Conservation (phyloP, 305 asterid species). For the Stenogyne calaminthoides region DNA sequence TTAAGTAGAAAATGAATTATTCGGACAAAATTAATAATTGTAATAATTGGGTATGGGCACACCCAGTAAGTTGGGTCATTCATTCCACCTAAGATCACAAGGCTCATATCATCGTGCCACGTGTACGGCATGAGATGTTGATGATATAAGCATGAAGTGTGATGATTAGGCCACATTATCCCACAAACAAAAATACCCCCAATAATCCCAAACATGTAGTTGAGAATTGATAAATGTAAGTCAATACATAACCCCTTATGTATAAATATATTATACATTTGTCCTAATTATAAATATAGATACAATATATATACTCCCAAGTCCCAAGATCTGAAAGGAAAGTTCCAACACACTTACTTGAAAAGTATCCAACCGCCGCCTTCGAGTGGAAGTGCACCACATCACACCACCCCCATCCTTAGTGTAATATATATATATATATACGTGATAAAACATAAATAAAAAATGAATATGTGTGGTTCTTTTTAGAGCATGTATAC, state of each 20-base stretch:
- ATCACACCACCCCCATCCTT: too few relatives aligned
- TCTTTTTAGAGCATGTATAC: too few relatives aligned
- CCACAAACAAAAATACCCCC: conserved; percentile 12
- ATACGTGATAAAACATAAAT: too few relatives aligned
- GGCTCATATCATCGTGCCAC: conserved; percentile 40
- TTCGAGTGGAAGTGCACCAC: too few relatives aligned
- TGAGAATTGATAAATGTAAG: conserved; percentile 22
- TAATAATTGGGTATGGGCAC: conserved; percentile 42
- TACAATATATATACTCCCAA: too few relatives aligned
- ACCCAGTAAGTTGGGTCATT: conserved; percentile 29
- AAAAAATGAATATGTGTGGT: too few relatives aligned
- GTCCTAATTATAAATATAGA: too few relatives aligned
- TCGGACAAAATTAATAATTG: conserved; percentile 35
- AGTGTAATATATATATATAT: too few relatives aligned
- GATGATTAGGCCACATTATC: conserved; percentile 34
- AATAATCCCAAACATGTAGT: conserved; percentile 27
- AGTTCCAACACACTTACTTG: too few relatives aligned
- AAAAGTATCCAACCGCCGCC: too few relatives aligned
- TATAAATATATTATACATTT: too few relatives aligned
- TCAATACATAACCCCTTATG: conserved; percentile 14
- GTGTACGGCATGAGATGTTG: conserved; percentile 42
- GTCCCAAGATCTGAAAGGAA: too few relatives aligned
- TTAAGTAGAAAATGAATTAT: conserved; percentile 20
- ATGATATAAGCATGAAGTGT: conserved; percentile 65
- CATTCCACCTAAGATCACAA: conserved; percentile 29